phyloP scores from a whole-genome alignment of 75 land plant genomes.

The Chamaecyparis obtusa region DNA sequence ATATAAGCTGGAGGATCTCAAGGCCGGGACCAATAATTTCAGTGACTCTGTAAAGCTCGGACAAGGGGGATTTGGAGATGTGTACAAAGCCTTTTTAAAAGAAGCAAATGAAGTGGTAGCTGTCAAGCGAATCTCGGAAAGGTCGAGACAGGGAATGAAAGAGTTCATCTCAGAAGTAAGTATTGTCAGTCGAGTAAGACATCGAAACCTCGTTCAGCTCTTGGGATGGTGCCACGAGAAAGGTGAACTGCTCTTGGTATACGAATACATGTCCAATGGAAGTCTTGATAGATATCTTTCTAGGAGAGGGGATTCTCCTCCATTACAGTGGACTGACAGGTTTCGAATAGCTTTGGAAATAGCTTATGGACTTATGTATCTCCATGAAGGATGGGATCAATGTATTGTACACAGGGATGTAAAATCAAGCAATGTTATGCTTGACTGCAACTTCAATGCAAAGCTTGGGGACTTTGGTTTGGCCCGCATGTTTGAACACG shows the following conservation, averaged over 20 bases:
- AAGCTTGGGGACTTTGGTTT: constrained; percentile 60
- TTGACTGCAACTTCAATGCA: constrained; percentile 42
- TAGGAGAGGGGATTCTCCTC: background rate
- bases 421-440: constrained; percentile 49
- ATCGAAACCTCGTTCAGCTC: constrained; percentile 55
- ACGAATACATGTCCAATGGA: constrained; percentile 41
- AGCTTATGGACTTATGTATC: constrained; percentile 33
- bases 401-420: constrained; percentile 46
- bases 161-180: constrained; percentile 49
- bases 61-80: constrained; percentile 64
- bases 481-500: constrained; percentile 41
- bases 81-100: constrained; percentile 32
- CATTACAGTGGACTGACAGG: constrained; percentile 28
- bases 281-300: constrained; percentile 35
- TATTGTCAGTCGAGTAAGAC: constrained; percentile 45
- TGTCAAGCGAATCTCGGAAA: constrained; percentile 34
- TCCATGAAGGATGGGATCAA: constrained; percentile 50
- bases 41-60: constrained; percentile 49
- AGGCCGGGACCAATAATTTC: constrained; percentile 37
- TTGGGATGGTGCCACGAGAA: constrained; percentile 53
- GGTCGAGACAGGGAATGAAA: constrained; percentile 34
- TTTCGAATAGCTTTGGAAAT: constrained; percentile 32
- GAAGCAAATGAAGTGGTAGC: constrained; percentile 27
- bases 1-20: constrained; percentile 35
- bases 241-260: constrained; percentile 28